Base-by-base conservation (phyloP, 257 asterid genomes). In the Solanum corneliomulleri region DNA sequence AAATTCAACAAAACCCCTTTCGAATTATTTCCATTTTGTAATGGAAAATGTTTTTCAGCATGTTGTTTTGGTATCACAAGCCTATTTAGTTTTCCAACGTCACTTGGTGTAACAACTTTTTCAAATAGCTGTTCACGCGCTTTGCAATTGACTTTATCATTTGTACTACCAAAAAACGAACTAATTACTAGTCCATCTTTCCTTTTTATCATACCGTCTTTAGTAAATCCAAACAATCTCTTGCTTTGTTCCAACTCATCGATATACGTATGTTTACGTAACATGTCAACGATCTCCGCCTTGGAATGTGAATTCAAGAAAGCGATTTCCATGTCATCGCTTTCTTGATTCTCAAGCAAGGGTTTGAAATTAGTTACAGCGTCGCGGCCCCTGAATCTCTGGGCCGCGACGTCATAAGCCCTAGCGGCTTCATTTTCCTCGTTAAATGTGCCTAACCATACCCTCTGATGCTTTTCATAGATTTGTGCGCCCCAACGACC, bases 401-500 rank as follows among this genome's bases (percentile, higher is more conserved):
- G 93, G 13, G 97, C 99, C 15, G 98, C 99, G n/a, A 93, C 91
- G 89, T 97, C 99, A 70, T 97, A 97, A 9, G 98, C 96, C 10
- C 91, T 85, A 2, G 98, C 99, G 0, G 99, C 99, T 87, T 94
- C 97, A 1, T 91, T 92, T 77, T 97, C 99, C 72, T 92, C 95
- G 78, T 94, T 94, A 92, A 97, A 95, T 0, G 98, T 95, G 18
- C 98, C 98, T 6, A 95, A 83, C 98, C 98, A 97, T 16, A 95
- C 98, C 64, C 99, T 88, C 45, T 94, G 98, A 82, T 95, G 98
- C 89, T 94, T 97, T 66, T 94, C 98, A 88, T 94, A 95, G 86
- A 96, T 96, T 91, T 96, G 99, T 0, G 99, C 98, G 2, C 98
- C 99, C 99, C 99, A 96, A 77, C 99, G 74, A 3, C 99, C 99